phyloP scores from a whole-genome alignment of 768 basidiomycete species.

The Xanthoconium stramineum region DNA sequence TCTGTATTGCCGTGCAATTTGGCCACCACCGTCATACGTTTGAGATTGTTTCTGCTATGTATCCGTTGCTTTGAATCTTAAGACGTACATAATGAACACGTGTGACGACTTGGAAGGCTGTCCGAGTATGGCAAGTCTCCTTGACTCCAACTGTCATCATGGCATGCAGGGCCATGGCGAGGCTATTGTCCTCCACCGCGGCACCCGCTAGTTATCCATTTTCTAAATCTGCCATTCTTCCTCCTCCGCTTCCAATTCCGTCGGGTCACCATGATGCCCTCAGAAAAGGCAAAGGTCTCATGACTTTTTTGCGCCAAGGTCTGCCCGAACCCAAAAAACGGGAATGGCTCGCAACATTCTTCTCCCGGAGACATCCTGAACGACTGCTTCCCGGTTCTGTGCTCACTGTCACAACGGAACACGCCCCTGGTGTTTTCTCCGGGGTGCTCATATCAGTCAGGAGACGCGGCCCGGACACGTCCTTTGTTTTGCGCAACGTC shows the following conservation, averaged over 20 bases:
- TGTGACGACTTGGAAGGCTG: background rate
- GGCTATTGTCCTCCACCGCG: constrained; percentile 25
- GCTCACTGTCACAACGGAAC: constrained; percentile 70
- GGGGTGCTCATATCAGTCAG: constrained; percentile 85
- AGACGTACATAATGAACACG: constrained; percentile 28
- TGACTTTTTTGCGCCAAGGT: constrained; percentile 66
- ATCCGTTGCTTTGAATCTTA: constrained; percentile 29
- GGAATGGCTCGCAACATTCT: constrained; percentile 62
- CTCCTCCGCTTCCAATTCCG: constrained; percentile 41
- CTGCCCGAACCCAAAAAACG: constrained; percentile 69
- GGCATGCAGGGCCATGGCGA: constrained; percentile 13
- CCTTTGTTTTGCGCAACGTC: constrained; percentile 86
- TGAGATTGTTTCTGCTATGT: constrained; percentile 23
- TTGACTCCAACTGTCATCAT: constrained; percentile 4
- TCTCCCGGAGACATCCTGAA: constrained; percentile 65
- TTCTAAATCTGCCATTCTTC: constrained; percentile 62
- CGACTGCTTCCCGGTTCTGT: constrained; percentile 84
- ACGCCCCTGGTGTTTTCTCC: constrained; percentile 80
- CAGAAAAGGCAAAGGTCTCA: constrained; percentile 70
- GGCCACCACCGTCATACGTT: constrained; percentile 14
- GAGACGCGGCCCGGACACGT: constrained; percentile 80
- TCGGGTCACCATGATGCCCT: constrained; percentile 42
- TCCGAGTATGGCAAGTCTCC: constrained; percentile 15
- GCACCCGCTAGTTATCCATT: constrained; percentile 54
- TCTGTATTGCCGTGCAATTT: constrained; percentile 10